Conservation (phyloP, 208 protist species). For the Acanthamoeba culbertsoni region DNA sequence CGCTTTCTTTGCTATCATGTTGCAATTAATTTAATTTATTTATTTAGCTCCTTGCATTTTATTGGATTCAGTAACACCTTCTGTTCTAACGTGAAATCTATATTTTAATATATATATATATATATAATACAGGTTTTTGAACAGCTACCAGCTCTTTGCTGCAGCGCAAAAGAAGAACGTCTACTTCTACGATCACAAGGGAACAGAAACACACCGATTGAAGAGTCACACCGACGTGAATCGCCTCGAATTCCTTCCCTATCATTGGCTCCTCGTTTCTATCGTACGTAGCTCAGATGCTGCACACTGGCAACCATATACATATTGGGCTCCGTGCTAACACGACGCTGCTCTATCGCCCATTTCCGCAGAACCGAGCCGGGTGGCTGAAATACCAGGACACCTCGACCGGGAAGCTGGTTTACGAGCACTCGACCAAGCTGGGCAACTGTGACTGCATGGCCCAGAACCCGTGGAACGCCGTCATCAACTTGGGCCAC, state of each 20-base stretch:
- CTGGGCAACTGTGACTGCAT: conserved; percentile 86
- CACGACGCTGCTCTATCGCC: not conserved
- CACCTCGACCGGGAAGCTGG: conserved; percentile 91
- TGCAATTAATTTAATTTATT: conserved; percentile 7
- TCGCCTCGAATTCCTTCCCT: conserved; percentile 94
- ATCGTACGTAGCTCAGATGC: conserved; percentile 72
- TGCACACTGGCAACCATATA: not conserved
- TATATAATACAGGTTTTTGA: conserved; percentile 93
- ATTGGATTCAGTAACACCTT: too few relatives aligned
- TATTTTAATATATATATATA: too few relatives aligned
- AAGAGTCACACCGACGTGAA: conserved; percentile 93
- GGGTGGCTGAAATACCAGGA: conserved; percentile 92
- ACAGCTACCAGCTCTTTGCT: conserved; percentile 97
- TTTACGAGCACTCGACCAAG: conserved; percentile 87
- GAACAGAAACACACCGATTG: conserved; percentile 96
- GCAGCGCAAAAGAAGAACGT: conserved; percentile 98
- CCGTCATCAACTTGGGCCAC: conserved; percentile 91
- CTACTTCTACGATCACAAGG: conserved; percentile 98
- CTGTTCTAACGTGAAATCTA: too few relatives aligned
- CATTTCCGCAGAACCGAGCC: conserved; percentile 33
- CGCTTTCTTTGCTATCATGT: not conserved
- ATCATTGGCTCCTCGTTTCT: conserved; percentile 95
- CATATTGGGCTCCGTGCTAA: not conserved
- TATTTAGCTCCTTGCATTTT: not conserved
- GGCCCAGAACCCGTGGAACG: conserved; percentile 93